These are phyloP conservation scores for Fusarium albosuccineum DNA, from an alignment of 2,329 filamentous ascomycete genomes.

Conservation along the genomic window DNA sequence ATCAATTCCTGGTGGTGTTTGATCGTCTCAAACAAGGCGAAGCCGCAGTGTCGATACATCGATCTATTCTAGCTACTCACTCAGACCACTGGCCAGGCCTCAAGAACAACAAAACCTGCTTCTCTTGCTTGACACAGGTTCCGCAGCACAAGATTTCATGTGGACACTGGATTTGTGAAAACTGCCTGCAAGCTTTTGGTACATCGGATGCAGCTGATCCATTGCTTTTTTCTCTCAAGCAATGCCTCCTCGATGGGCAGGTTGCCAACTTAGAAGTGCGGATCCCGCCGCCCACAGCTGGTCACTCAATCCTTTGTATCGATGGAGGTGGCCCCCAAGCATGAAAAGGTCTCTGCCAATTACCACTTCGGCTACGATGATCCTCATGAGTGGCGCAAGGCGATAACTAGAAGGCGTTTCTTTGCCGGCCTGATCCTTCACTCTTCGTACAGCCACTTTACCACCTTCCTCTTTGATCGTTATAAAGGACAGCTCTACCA, in stretches of 20 bases:
- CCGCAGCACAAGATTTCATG: conserved; percentile 8
- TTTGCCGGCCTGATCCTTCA: not conserved
- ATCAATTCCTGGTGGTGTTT: not conserved
- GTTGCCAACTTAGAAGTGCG: conserved; percentile 9
- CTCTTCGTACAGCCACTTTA: not conserved
- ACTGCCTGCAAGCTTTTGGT: conserved; percentile 10
- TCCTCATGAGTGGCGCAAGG: too few relatives aligned
- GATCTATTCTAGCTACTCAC: conserved; percentile 3
- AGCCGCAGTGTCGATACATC: conserved; percentile 9
- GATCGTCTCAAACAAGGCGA: conserved; percentile 10
- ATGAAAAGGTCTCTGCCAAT: too few relatives aligned
- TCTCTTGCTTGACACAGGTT: conserved; percentile 4
- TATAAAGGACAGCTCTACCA: not conserved
- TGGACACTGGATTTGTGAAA: conserved; percentile 16
- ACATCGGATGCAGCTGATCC: conserved; percentile 1
- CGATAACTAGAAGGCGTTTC: not conserved
- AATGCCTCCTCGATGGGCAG: conserved; percentile 5
- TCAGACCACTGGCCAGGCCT: conserved; percentile 6
- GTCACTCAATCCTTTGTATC: conserved; percentile 19
- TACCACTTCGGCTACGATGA: too few relatives aligned
- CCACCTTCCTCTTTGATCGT: not conserved
- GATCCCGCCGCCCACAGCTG: conserved; percentile 19
- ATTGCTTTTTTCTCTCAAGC: not conserved
- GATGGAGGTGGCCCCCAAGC: conserved; percentile 11
- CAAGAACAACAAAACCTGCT: conserved; percentile 8